Conservation (phyloP, 805 yeast genomes). For the Saturnispora quitensis region DNA sequence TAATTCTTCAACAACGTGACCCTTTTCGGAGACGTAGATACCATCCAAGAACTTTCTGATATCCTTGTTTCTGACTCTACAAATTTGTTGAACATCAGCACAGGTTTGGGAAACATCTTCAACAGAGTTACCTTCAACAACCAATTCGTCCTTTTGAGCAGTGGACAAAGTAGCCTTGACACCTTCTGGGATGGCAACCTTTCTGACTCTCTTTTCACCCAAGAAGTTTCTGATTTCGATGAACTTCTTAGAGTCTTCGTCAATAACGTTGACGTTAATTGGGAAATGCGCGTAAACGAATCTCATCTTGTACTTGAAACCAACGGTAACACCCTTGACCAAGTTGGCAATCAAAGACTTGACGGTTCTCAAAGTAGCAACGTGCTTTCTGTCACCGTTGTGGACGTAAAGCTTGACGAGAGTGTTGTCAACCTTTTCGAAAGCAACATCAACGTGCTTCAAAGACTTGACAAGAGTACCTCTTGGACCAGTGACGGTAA, state of each 20-base stretch:
- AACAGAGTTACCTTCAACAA: constrained; percentile 88
- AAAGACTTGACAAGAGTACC: constrained; percentile 86
- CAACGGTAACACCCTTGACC: constrained; percentile 98
- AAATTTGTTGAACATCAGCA: constrained; percentile 96
- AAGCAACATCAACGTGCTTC: constrained; percentile 91
- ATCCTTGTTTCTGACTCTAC: constrained; percentile 99
- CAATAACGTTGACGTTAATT: constrained; percentile 90
- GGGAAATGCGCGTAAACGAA: constrained; percentile 99
- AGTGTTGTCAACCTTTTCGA: constrained; percentile 63
- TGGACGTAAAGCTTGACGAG: constrained; percentile 85
- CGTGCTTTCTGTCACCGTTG: constrained; percentile 99
- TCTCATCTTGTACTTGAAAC: constrained; percentile 99
- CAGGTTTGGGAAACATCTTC: constrained; percentile 97
- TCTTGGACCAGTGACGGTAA: constrained; percentile 96
- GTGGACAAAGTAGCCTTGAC: constrained; percentile 76
- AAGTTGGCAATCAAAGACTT: constrained; percentile 90
- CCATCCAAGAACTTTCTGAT: constrained; percentile 99
- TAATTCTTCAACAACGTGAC: constrained; percentile 56
- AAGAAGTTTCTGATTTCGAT: constrained; percentile 99
- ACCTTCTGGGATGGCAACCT: constrained; percentile 79
- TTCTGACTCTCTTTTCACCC: constrained; percentile 98
- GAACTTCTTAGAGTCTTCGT: constrained; percentile 59
- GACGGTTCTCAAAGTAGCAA: constrained; percentile 98
- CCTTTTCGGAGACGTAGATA: constrained; percentile 97
- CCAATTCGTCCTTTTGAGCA: constrained; percentile 88